Conservation (phyloP, 2,329 filamentous ascomycete species). For the Dothistroma septosporum region DNA sequence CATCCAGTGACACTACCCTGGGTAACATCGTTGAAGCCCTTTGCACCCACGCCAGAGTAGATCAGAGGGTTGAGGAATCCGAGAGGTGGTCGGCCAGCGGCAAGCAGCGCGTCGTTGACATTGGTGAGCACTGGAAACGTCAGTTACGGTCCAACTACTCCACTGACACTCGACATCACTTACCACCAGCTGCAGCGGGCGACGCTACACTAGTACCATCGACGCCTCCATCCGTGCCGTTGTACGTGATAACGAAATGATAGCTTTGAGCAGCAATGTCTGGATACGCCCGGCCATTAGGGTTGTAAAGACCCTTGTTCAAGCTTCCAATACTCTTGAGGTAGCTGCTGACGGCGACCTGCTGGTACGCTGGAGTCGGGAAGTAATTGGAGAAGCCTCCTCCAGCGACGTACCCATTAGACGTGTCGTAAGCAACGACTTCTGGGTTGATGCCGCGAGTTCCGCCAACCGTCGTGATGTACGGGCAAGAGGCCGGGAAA, state of each 20-base stretch:
- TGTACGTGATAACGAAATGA: conserved; percentile 44
- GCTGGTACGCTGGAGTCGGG: conserved; percentile 42
- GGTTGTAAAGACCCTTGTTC: conserved; percentile 43
- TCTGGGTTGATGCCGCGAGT: conserved; percentile 41
- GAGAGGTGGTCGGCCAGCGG: conserved; percentile 47
- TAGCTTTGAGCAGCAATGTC: conserved; percentile 51
- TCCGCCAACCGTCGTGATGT: conserved; percentile 45
- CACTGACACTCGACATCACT: not conserved
- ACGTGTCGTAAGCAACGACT: conserved; percentile 34
- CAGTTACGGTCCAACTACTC: not conserved
- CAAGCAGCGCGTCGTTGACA: conserved; percentile 58
- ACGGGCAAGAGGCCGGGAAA: conserved; percentile 47
- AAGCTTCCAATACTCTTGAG: conserved; percentile 38
- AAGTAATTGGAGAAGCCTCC: conserved; percentile 45
- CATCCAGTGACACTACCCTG: conserved; percentile 41
- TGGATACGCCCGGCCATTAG: conserved; percentile 42
- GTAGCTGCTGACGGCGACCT: conserved; percentile 39
- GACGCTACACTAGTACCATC: conserved; percentile 52
- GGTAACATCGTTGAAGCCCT: conserved; percentile 49
- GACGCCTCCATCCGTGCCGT: conserved; percentile 42
- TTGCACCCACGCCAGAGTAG: conserved; percentile 45
- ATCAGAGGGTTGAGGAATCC: conserved; percentile 61
- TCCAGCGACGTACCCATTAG: conserved; percentile 42
- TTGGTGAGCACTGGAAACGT: conserved; percentile 48
- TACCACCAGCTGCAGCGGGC: conserved; percentile 52